phyloP scores from a whole-genome alignment of 1,284 basidiomycete genomes.

The Anthracocystis panici-leucophaei region DNA sequence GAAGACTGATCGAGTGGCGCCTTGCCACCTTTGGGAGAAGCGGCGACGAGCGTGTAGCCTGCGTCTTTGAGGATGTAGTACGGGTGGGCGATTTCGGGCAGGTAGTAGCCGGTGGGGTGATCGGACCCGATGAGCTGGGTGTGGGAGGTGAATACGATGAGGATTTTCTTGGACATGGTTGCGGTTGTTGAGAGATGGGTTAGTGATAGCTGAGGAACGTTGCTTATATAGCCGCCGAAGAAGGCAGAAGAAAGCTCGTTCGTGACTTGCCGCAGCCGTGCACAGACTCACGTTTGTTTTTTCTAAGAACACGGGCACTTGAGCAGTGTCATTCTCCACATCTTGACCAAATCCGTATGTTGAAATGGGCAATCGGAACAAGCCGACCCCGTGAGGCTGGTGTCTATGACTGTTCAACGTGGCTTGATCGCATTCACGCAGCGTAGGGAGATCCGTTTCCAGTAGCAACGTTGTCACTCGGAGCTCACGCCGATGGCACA shows the following conservation, averaged over 20 bases:
- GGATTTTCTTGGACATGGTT: conserved; percentile 70
- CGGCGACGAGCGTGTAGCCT: conserved; percentile 77
- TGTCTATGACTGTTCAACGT: no score
- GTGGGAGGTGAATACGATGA: conserved; percentile 82
- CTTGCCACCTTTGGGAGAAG: conserved; percentile 78
- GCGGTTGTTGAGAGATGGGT: background rate
- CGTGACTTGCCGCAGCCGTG: background rate
- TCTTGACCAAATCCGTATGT: no score
- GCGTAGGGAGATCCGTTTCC: no score
- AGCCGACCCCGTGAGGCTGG: no score
- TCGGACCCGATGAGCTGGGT: conserved; percentile 76
- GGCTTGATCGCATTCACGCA: no score
- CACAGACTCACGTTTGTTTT: conserved; percentile 1
- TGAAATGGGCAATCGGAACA: no score
- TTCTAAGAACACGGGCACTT: background rate
- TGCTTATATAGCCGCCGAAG: background rate
- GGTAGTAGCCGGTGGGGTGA: conserved; percentile 74
- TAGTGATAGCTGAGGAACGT: background rate
- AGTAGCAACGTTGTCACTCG: no score
- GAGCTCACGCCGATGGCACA: no score
- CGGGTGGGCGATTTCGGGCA: conserved; percentile 79
- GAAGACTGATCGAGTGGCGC: conserved; percentile 79
- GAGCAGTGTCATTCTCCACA: background rate
- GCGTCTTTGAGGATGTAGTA: conserved; percentile 77
- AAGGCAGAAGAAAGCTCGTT: background rate